A percentile compares a stretch with the other conserved stretches of the same genome.
Evolutionary conservation across 768 basidiomycete genomes (phyloP).

Genomic region (Mycena polygramma): DNA sequence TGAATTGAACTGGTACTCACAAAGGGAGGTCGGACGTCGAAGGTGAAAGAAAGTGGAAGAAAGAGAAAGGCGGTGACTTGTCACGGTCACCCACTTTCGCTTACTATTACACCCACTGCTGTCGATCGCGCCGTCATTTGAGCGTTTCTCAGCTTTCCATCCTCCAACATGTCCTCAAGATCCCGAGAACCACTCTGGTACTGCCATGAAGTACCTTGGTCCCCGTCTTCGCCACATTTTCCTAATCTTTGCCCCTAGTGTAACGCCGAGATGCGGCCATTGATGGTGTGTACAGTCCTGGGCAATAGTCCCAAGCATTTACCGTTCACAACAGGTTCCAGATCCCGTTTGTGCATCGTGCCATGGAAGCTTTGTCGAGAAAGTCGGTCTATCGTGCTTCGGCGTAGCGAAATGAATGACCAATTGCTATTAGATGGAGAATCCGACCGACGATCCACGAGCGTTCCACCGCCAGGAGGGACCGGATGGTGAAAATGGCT

Average conservation of each 20-base stretch:
- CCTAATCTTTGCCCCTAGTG: constrained; percentile 65
- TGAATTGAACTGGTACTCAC: constrained; percentile 42
- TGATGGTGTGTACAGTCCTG: constrained; percentile 71
- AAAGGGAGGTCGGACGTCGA: background rate
- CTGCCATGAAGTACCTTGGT: constrained; percentile 72
- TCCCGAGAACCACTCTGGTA: constrained; percentile 81
- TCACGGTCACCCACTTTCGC: background rate
- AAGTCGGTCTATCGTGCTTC: constrained; percentile 31
- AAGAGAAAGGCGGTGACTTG: background rate
- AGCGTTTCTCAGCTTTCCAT: constrained; percentile 15
- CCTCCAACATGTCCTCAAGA: constrained; percentile 62
- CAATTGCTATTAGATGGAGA: constrained; percentile 70
- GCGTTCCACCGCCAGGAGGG: constrained; percentile 61
- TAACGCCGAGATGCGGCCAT: constrained; percentile 87
- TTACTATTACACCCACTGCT: too few relatives aligned
- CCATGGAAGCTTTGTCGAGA: constrained; percentile 73
- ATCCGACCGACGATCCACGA: constrained; percentile 81
- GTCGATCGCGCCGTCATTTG: background rate
- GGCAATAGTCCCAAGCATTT: constrained; percentile 16
- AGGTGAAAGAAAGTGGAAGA: background rate
- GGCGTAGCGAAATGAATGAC: constrained; percentile 4
- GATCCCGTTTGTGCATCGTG: constrained; percentile 90
- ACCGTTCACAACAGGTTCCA: constrained; percentile 66
- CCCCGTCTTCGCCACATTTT: background rate
- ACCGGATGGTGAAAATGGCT: constrained; percentile 45